Evolutionary conservation across 2,329 filamentous ascomycete species (phyloP).

Genomic region (Venturia pyrina): DNA sequence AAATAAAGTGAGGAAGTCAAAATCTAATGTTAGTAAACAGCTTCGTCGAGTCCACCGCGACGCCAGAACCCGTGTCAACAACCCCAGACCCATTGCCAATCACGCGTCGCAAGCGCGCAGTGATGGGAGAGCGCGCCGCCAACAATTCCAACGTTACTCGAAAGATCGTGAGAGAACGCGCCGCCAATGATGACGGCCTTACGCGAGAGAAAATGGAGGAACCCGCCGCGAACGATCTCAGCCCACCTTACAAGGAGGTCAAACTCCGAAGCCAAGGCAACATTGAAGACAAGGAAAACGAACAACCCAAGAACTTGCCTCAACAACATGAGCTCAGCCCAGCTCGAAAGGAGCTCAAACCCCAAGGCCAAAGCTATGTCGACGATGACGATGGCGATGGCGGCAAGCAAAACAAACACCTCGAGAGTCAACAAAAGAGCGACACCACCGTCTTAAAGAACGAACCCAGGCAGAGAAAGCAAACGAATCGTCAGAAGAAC

Average conservation of each 20-base stretch:
- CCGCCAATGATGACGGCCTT: too few species aligned
- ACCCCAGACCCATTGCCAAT: neutral
- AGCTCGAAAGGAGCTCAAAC: too few species aligned
- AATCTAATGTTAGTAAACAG: neutral
- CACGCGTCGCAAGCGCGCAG: neutral
- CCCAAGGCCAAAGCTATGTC: too few species aligned
- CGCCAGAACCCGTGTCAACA: neutral
- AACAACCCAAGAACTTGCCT: too few species aligned
- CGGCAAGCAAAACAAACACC: too few species aligned
- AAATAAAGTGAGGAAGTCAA: neutral
- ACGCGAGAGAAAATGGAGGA: too few species aligned
- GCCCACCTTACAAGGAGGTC: too few species aligned
- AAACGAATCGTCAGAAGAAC: neutral
- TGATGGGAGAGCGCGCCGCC: neutral
- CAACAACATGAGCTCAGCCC: too few species aligned
- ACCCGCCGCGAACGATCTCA: too few species aligned
- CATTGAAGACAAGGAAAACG: too few species aligned
- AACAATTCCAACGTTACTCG: neutral
- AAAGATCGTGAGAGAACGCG: neutral
- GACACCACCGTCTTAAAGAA: neutral
- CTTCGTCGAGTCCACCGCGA: neutral
- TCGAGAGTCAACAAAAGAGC: neutral
- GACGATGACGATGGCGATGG: too few species aligned
- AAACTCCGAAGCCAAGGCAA: too few species aligned
- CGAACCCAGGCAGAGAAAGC: neutral